Evolutionary conservation across 2,329 filamentous ascomycete species (phyloP).

Genomic region (Septoria linicola): DNA sequence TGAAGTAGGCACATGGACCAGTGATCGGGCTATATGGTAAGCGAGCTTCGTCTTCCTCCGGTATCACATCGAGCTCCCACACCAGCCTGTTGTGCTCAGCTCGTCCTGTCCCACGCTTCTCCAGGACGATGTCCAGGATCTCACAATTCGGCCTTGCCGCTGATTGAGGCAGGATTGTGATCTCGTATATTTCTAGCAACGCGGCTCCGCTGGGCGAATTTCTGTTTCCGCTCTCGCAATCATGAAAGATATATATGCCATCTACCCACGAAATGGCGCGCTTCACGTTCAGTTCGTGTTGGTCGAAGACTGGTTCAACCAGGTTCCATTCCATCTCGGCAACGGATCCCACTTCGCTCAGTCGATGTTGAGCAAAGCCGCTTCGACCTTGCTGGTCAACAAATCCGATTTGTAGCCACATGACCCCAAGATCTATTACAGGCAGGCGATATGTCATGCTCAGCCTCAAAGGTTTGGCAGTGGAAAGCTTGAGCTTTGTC

Average conservation of each 20-base stretch:
- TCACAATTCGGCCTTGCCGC: background rate
- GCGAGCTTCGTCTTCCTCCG: background rate
- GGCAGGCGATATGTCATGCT: slow-evolving; percentile 1
- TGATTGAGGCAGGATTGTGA: background rate
- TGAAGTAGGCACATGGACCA: slow-evolving; percentile 4
- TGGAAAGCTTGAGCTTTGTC: background rate
- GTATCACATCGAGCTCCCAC: background rate
- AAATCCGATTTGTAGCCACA: background rate
- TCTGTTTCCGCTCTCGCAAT: background rate
- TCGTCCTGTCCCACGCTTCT: background rate
- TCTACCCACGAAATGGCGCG: background rate
- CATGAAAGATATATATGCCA: background rate
- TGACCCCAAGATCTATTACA: background rate
- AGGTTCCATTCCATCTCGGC: too few relatives aligned
- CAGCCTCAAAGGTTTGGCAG: slow-evolving; percentile 1
- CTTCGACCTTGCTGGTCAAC: background rate
- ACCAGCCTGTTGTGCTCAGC: background rate
- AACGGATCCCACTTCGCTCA: too few relatives aligned
- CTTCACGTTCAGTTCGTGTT: too few relatives aligned
- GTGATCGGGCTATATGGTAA: slow-evolving; percentile 6
- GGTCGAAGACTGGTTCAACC: too few relatives aligned
- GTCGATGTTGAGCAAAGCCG: too few relatives aligned
- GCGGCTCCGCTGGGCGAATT: background rate
- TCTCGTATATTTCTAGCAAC: slow-evolving; percentile 1
- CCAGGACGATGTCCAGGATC: background rate